Percentiles rank a stretch among this genome's conserved stretches.
Conservation (phyloP, 1,284 basidiomycete genomes). For the Moniliella sp. region DNA sequence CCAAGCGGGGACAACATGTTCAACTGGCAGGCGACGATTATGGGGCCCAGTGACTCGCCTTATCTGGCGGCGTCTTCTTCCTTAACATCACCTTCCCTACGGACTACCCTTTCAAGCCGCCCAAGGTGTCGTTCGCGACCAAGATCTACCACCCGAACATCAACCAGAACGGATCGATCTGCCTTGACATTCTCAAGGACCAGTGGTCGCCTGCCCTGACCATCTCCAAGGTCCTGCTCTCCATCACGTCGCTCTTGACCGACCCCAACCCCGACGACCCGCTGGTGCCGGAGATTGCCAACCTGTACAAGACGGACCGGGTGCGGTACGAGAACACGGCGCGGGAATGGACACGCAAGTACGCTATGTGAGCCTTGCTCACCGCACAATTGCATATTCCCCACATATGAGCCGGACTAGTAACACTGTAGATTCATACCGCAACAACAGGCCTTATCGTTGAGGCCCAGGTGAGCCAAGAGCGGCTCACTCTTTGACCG, state of each 20-base stretch:
- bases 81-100: constrained; percentile 55
- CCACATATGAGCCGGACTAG: too few species aligned
- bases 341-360: constrained; percentile 33
- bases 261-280: constrained; percentile 34
- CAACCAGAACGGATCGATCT: constrained; percentile 94
- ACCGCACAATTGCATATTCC: too few species aligned
- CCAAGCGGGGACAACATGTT: constrained; percentile 34
- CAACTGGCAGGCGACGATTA: constrained; percentile 34
- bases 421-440: too few species aligned
- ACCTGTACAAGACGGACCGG: constrained; percentile 32
- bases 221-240: constrained; percentile 54
- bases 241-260: constrained; percentile 32
- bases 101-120: constrained; percentile 44
- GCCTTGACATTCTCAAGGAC: constrained; percentile 85
- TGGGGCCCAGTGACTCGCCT: constrained; percentile 57
- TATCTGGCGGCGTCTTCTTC: constrained; percentile 92
- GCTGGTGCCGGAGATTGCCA: constrained; percentile 31
- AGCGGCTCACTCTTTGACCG: too few species aligned
- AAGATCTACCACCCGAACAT: constrained; percentile 83
- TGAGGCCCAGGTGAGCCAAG: too few species aligned
- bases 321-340: constrained; percentile 32
- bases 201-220: constrained; percentile 63
- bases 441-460: too few species aligned
- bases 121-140: constrained; percentile 96
- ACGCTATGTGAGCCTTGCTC: too few species aligned